phyloP scores from a whole-genome alignment of 2,329 filamentous ascomycete genomes.

The Didymella keratinophila region DNA sequence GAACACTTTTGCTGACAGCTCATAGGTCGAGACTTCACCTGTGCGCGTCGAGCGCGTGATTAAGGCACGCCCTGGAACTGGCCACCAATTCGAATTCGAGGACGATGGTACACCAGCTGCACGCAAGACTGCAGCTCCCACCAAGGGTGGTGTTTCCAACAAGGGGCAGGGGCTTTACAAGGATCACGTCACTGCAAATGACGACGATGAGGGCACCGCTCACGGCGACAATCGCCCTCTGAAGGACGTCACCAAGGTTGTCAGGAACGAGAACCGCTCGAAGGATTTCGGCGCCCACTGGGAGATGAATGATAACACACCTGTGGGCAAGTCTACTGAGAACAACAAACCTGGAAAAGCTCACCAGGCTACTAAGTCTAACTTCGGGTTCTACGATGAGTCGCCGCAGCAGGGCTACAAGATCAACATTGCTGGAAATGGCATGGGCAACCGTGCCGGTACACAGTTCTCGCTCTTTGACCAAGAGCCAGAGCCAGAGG shows the following conservation, averaged over 20 bases:
- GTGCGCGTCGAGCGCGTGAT: conserved; percentile 65
- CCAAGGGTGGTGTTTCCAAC: conserved; percentile 65
- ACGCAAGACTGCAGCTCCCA: conserved; percentile 48
- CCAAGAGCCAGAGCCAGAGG: conserved; percentile 38
- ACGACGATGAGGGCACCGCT: conserved; percentile 58
- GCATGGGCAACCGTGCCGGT: conserved; percentile 50
- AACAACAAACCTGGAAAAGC: conserved; percentile 58
- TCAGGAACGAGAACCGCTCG: conserved; percentile 74
- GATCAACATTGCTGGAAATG: conserved; percentile 52
- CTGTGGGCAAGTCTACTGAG: conserved; percentile 52
- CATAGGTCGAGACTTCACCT: conserved; percentile 65
- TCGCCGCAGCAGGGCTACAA: conserved; percentile 36
- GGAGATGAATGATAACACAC: conserved; percentile 73
- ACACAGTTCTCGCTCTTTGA: conserved; percentile 51
- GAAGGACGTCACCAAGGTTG: conserved; percentile 73
- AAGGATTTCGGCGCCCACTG: conserved; percentile 84
- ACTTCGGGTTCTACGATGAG: conserved; percentile 45
- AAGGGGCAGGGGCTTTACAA: conserved; percentile 77
- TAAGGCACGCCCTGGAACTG: conserved; percentile 79
- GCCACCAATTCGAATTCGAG: conserved; percentile 82
- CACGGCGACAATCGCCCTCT: conserved; percentile 57
- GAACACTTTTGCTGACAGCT: conserved; percentile 29
- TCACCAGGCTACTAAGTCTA: conserved; percentile 63
- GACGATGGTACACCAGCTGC: conserved; percentile 73
- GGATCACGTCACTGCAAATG: conserved; percentile 71